These are phyloP conservation scores for Penicillium verhagenii DNA, from an alignment of 495 filamentous ascomycete species.

Conservation along the genomic window DNA sequence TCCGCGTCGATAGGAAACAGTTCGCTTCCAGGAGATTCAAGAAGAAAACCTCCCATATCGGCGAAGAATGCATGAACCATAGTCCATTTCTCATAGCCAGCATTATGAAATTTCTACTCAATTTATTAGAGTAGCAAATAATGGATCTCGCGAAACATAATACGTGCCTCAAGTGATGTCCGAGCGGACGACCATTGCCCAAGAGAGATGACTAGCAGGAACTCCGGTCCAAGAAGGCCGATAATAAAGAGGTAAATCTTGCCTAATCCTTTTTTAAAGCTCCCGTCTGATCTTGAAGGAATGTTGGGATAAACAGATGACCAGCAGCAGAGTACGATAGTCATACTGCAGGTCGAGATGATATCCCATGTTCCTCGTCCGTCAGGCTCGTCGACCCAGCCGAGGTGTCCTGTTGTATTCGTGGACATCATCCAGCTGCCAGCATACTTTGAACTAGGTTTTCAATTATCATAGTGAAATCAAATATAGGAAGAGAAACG, in stretches of 20 bases:
- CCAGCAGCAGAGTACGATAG: constrained; percentile 32
- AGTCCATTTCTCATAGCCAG: constrained; percentile 28
- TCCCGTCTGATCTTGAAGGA: constrained; percentile 14
- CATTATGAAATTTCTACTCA: constrained; percentile 15
- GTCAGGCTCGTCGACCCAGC: constrained; percentile 34
- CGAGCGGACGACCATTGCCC: constrained; percentile 37
- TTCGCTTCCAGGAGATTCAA: constrained; percentile 19
- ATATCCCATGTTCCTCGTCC: constrained; percentile 31
- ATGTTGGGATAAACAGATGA: constrained; percentile 29
- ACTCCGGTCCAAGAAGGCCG: constrained; percentile 33
- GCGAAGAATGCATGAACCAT: constrained; percentile 38
- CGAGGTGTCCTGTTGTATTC: neutral
- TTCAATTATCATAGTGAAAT: neutral
- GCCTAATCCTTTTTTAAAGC: constrained; percentile 8
- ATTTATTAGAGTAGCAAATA: neutral
- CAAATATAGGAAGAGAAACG: neutral
- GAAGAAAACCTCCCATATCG: constrained; percentile 40
- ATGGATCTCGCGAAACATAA: neutral
- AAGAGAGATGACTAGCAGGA: constrained; percentile 28
- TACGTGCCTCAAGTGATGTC: constrained; percentile 21
- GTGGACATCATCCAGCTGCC: neutral
- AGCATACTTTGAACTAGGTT: neutral
- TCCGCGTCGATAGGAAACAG: constrained; percentile 11
- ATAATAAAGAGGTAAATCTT: constrained; percentile 29
- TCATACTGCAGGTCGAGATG: constrained; percentile 31